phyloP scores from a whole-genome alignment of 2,329 filamentous ascomycete genomes.

The Juglanconis oblonga region DNA sequence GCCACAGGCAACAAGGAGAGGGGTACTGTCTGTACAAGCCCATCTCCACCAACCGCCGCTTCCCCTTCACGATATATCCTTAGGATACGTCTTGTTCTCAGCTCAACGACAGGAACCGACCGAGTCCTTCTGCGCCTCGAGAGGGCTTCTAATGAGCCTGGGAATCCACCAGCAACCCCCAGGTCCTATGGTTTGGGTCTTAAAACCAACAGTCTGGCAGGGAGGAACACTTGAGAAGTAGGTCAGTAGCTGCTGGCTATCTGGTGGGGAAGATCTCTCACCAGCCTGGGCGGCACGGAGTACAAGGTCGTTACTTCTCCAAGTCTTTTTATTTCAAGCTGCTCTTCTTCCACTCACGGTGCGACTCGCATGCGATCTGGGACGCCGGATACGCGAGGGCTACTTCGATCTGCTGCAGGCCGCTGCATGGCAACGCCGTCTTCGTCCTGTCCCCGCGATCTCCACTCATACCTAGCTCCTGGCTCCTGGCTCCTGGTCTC shows the following conservation, averaged over 20 bases:
- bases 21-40: background rate
- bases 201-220: background rate
- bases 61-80: background rate
- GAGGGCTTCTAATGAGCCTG: background rate
- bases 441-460: constrained; percentile 13
- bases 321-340: background rate
- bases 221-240: background rate
- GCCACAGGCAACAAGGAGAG: background rate
- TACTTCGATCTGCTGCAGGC: constrained; percentile 14
- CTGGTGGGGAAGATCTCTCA: background rate
- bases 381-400: constrained; percentile 11
- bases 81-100: background rate
- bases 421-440: constrained; percentile 14
- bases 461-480: constrained; percentile 12
- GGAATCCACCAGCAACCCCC: background rate
- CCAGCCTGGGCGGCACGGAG: background rate
- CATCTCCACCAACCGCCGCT: background rate
- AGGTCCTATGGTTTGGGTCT: background rate
- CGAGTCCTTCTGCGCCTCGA: too few relatives aligned
- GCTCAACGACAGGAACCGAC: background rate
- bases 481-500: background rate
- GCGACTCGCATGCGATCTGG: constrained; percentile 9
- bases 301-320: background rate
- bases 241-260: background rate
- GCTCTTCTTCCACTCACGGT: constrained; percentile 13